These are phyloP conservation scores for Jamesozyma spencerorum DNA, from an alignment of 805 yeast species.

Conservation along the genomic window DNA sequence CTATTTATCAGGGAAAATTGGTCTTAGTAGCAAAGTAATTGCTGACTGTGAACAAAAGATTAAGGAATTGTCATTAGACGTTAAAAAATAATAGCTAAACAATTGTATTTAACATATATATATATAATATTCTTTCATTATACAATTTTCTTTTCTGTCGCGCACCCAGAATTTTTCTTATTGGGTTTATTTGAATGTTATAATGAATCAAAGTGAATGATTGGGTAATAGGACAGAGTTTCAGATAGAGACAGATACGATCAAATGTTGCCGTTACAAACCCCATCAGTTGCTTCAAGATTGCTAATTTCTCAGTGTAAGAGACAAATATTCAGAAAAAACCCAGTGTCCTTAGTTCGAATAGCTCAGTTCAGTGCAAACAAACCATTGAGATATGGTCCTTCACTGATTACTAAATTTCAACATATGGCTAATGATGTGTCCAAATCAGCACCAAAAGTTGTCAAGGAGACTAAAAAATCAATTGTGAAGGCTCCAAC, in stretches of 20 bases:
- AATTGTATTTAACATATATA: not conserved
- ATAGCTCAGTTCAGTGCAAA: not conserved
- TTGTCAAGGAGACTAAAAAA: not conserved
- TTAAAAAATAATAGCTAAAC: conserved; percentile 1
- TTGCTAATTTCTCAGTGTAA: not conserved
- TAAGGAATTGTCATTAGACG: conserved; percentile 24
- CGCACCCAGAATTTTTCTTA: not conserved
- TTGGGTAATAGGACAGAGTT: too few relatives aligned
- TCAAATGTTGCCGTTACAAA: not conserved
- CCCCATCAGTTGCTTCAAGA: not conserved
- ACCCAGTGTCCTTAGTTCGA: not conserved
- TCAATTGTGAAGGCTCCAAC: conserved; percentile 14
- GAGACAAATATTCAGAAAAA: not conserved
- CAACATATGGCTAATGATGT: not conserved
- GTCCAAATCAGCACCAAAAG: not conserved
- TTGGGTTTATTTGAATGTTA: too few relatives aligned
- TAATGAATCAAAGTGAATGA: too few relatives aligned
- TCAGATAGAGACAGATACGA: not conserved
- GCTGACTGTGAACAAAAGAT: conserved; percentile 38
- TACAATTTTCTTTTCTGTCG: not conserved
- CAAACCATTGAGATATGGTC: not conserved
- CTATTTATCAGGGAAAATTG: conserved; percentile 61
- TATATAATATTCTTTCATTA: not conserved
- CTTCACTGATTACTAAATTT: not conserved
- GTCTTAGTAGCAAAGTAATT: conserved; percentile 45